A percentile compares a stretch with the other conserved stretches of the same genome.
Evolutionary conservation across 768 basidiomycete species (phyloP).

Genomic region (Suillus decipiens): DNA sequence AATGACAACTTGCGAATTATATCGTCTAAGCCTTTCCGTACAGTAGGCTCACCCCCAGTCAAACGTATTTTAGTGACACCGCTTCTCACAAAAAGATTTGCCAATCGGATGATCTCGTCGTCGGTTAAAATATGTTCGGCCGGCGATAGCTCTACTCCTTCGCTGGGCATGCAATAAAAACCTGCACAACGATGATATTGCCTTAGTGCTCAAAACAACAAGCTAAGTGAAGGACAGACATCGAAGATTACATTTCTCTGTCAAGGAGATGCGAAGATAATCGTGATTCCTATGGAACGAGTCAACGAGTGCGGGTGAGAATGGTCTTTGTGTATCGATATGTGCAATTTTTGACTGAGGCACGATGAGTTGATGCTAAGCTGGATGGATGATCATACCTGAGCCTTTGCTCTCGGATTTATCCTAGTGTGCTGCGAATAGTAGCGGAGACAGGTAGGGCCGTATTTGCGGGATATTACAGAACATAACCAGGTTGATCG

Average conservation of each 20-base stretch:
- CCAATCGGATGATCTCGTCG: conserved; percentile 72
- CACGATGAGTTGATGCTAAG: not conserved
- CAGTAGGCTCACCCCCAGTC: conserved; percentile 87
- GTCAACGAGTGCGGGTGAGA: conserved; percentile 63
- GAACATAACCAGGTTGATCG: not conserved
- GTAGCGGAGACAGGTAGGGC: not conserved
- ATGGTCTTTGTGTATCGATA: conserved; percentile 48
- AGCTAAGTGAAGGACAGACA: conserved; percentile 45
- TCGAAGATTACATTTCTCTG: conserved; percentile 85
- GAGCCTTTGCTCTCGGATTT: conserved; percentile 18
- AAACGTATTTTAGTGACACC: conserved; percentile 88
- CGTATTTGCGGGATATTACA: not conserved
- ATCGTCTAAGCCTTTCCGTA: conserved; percentile 71
- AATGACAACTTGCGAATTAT: conserved; percentile 57
- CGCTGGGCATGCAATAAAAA: conserved; percentile 90
- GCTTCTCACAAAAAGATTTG: conserved; percentile 72
- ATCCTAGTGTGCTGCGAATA: conserved; percentile 15
- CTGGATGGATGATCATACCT: conserved; percentile 17
- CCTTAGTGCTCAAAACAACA: not conserved
- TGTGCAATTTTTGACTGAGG: conserved; percentile 46
- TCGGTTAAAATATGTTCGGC: conserved; percentile 68
- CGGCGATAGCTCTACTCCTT: conserved; percentile 77
- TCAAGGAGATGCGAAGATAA: conserved; percentile 87
- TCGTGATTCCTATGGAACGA: conserved; percentile 70
- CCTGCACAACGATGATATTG: conserved; percentile 42